Percentiles rank a stretch among this genome's conserved stretches.
Conservation (phyloP, 805 yeast genomes). For the Candida suzukii region DNA sequence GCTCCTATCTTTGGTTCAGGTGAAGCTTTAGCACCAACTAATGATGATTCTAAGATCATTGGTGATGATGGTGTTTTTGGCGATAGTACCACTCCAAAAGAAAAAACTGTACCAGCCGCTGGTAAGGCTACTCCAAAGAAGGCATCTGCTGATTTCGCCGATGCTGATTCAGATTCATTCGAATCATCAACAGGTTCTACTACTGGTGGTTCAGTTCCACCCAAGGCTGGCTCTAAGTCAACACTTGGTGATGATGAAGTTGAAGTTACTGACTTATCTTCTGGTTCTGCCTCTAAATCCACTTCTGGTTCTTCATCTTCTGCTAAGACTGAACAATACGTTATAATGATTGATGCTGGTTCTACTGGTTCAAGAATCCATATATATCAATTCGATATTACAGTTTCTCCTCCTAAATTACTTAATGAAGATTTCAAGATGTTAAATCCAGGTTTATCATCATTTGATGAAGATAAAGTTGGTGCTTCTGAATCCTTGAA, state of each 20-base stretch:
- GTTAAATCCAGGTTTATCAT: conserved; percentile 89
- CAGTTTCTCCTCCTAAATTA: conserved; percentile 76
- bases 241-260: conserved; percentile 8
- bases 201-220: not conserved
- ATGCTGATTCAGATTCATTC: not conserved
- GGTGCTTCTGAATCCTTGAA: conserved; percentile 92
- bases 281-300: conserved; percentile 25
- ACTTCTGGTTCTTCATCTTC: conserved; percentile 22
- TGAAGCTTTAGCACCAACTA: not conserved
- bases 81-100: not conserved
- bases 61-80: not conserved
- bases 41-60: not conserved
- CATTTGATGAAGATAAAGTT: conserved; percentile 67
- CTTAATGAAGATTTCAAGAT: conserved; percentile 76
- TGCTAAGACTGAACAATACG: conserved; percentile 50
- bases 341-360: conserved; percentile 96
- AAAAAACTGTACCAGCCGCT: no score
- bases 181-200: not conserved
- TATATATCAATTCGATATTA: conserved; percentile 84
- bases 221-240: not conserved
- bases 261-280: conserved; percentile 5
- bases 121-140: not conserved
- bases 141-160: not conserved
- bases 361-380: conserved; percentile 96
- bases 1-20: not conserved